These are phyloP conservation scores for Lentinus brumalis DNA, from an alignment of 768 basidiomycete genomes.

Conservation along the genomic window DNA sequence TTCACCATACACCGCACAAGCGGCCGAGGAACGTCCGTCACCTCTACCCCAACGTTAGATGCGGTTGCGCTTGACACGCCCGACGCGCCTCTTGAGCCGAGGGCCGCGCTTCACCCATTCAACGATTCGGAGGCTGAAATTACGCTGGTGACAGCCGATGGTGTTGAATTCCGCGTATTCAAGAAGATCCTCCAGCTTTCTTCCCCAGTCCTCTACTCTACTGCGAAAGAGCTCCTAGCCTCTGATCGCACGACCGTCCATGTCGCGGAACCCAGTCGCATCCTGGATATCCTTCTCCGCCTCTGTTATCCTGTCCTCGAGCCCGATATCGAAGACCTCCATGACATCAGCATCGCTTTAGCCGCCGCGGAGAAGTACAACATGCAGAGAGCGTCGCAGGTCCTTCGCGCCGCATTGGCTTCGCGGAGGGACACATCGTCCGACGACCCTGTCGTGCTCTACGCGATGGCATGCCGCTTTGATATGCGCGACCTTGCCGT, in stretches of 20 bases:
- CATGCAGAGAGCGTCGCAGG: conserved; percentile 5
- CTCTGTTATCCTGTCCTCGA: conserved; percentile 24
- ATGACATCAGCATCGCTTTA: conserved; percentile 14
- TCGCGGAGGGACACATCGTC: background rate
- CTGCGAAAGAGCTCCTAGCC: background rate
- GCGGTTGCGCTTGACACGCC: background rate
- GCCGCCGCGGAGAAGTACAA: conserved; percentile 22
- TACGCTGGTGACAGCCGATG: conserved; percentile 42
- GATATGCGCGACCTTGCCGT: background rate
- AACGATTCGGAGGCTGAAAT: background rate
- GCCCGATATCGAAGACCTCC: conserved; percentile 10
- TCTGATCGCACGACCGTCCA: background rate
- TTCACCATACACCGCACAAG: background rate
- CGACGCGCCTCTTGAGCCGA: background rate
- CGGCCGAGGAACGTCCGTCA: background rate
- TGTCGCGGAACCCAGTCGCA: background rate
- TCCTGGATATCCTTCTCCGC: conserved; percentile 14
- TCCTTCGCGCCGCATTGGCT: background rate
- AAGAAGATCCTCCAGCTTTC: conserved; percentile 35
- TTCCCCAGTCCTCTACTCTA: conserved; percentile 35
- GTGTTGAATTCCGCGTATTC: conserved; percentile 40
- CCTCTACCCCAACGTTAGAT: background rate
- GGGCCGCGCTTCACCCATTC: background rate
- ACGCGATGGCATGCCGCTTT: conserved; percentile 6
- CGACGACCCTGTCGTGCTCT: background rate